Base-by-base conservation (phyloP, 768 basidiomycete genomes). In the Cystoderma amianthinum region DNA sequence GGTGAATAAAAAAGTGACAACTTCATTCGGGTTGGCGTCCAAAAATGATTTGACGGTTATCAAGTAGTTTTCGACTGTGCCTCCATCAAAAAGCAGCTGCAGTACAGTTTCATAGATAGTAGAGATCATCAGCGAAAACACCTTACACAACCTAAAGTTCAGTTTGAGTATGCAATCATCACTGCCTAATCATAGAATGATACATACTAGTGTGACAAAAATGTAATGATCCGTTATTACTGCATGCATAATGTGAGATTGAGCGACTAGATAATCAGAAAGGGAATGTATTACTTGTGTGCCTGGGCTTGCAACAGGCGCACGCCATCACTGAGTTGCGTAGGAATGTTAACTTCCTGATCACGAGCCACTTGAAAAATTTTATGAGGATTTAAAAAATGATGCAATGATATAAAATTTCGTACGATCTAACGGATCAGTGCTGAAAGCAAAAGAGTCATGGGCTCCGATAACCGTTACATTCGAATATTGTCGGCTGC, bases 181-280 rank as follows among this genome's bases (percentile, higher is more conserved):
- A n/a, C n/a, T n/a, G n/a, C n/a, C n/a, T n/a, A n/a, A n/a, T 15
- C 33, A 25, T 36, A 40, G 7, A 36, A 15, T 36, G 34, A 41
- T 11, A 51, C 69, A 50, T 50, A 78, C 69, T 75, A 2, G 80
- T 78, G 54, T 85, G 84, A 54, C 84, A 86, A 48, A 85, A 80
- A 49, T 77, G 77, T 5, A 85, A 59, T 2, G 62, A 66, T 4
- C 65, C 69, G 39, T 69, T 57, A 25, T 65, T 58, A 36, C 60
- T 64, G 25, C 12, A 37, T 13, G 13, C 11, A 7, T 42, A n/a
- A 22, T 11, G 13, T 24, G 33, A 44, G 13, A 19, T 30, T 20
- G 18, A 9, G n/a, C 2, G 11, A 16, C 21, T 17, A 17, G 1
- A 23, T 38, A 20, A 46, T 35, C 9, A 24, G 42, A 13, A 32